Base-by-base conservation (phyloP, 139 green algal species). In the Edaphochlamys debaryana region DNA sequence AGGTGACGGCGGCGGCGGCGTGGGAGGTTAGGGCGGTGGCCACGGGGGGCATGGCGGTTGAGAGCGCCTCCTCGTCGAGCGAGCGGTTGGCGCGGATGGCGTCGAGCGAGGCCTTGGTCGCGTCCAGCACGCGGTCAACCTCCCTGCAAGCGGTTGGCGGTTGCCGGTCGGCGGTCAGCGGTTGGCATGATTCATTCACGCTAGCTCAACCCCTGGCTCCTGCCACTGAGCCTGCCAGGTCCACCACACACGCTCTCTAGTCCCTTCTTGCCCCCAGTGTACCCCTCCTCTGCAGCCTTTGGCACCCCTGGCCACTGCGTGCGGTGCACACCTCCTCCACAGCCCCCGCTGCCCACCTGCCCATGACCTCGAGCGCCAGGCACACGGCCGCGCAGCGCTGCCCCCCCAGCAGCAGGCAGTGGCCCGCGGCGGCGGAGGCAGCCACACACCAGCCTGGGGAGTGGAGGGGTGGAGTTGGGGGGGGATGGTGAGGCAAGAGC, bases 351-450 rank as follows among this genome's bases (percentile, higher is more conserved):
- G n/a, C 73, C 32, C 63, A 82, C 76, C 76, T 82, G 76, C 76
- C 76, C 76, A 82, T 73, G 27, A 73, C 63, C 62, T 82, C 62
- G 29, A 82, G 45, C 42, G 62, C 76, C 76, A 82, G 63, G 30
- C 25, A 29, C 66, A 84, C 78, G 37, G 78, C 78, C 64, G 64
- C 78, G 2, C 25, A 15, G 22, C 78, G 64, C 78, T 84, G 78
- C 19, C 78, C 78, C 2, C 4, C 27, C 45, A 84, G 48, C 78
- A 84, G 66, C 67, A 84, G 66, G 34, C 66, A 34, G 36, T 84
- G 78, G 66, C 78, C 78, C 34, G 66, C 64, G 50, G 66, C 78
- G 66, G 66, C 66, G 48, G 45, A 50, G 36, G 36, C 78, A 36
- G 40, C 66, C 50, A 42, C 48, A 6, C 17, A 8, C 78, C 78